Evolutionary conservation across 805 yeast species (phyloP), one percentile per base, ranked within the genome.

Genomic region (Cyberlindnera xylosilytica): DNA sequence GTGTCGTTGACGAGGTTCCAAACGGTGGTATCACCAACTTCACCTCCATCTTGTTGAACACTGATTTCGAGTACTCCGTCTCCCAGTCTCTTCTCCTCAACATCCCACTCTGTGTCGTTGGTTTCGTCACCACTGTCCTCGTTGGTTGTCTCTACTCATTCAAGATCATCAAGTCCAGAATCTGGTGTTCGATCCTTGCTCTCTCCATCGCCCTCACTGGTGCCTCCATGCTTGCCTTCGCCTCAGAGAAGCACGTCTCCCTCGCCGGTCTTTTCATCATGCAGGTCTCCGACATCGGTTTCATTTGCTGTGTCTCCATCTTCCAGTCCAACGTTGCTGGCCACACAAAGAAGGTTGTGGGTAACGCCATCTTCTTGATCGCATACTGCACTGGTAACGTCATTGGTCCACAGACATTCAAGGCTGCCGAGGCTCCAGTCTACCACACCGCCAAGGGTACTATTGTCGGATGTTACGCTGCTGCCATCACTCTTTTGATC

Each of bases 321-420:
- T 60, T 68, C 40, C 61, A 66, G 22, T 65, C 76, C 3, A 73
- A 84, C 58, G 73, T 81, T 27, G 80, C 89, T 2, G 93, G 93
- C 11, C 76, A 78, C 48, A 83, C 90, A n/a, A 86, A 86, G 61
- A 79, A 83, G 52, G 69, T 79, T 50, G 71, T 78, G 5, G 71
- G 78, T 20, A 76, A 78, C 40, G 81, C 83, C 6, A 59, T 80
- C 27, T 73, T 73, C 36, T 69, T 84, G 60, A 70, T 83, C 45
- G 83, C 79, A 5, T 85, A 81, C 57, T 78, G 86, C 31, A 74
- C 78, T 34, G 86, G 87, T 13, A 79, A 82, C 58, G 66, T 83
- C 30, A 73, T 81, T 44, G 91, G 90, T 2, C 89, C 93, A 5
- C 88, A 82, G 61, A 71, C 84, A 16, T 85, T 85, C 65, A 70